Base-by-base conservation (phyloP, 805 yeast genomes). In the Wilhelminamyces savonicus region DNA sequence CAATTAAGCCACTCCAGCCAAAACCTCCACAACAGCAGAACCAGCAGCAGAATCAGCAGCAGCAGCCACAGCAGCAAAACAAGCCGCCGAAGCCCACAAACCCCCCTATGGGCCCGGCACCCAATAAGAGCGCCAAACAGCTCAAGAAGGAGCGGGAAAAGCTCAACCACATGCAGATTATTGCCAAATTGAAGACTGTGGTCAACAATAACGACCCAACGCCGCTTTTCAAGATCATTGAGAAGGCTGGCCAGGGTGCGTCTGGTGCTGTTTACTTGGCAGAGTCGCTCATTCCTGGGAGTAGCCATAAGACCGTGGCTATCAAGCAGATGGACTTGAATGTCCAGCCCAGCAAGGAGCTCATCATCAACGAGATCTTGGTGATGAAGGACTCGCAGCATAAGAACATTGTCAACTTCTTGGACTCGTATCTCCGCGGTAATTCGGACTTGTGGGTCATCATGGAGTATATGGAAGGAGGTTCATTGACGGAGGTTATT, bases 401-500 rank as follows among this genome's bases (percentile, higher is more conserved):
- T 59, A 80, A 82, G 37, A 92, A 92, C 53, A 92, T 92, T 57
- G 98, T 92, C 35, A 92, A 90, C 54, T 92, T 85, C 56, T 60
- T 92, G 37, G 97, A 90, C 50, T 86, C 96, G 1, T 94, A 85
- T 49, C 61, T 90, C 39, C 71, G 87, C 31, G 85, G 86, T 4
- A 66, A 70, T 28, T 71, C 74, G 35, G 87, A 82, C 43, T 66
- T 92, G 32, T 92, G 98, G 98, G 97, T 92, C 7, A 78, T 92
- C 13, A 92, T 92, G 98, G 98, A 92, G 58, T 92, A 85, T 52
- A 92, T 92, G 98, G 97, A 92, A 55, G 98, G 98, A 31, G 99
- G 99, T 1, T 83, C 96, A 4, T 65, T 92, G 43, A 92, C 97
- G 0, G 98, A 92, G 60, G 84, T 94, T 23, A 88, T 94, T 49